Base-by-base conservation (phyloP, 116 monocot genomes). In the Papilionanthe hybrid region DNA sequence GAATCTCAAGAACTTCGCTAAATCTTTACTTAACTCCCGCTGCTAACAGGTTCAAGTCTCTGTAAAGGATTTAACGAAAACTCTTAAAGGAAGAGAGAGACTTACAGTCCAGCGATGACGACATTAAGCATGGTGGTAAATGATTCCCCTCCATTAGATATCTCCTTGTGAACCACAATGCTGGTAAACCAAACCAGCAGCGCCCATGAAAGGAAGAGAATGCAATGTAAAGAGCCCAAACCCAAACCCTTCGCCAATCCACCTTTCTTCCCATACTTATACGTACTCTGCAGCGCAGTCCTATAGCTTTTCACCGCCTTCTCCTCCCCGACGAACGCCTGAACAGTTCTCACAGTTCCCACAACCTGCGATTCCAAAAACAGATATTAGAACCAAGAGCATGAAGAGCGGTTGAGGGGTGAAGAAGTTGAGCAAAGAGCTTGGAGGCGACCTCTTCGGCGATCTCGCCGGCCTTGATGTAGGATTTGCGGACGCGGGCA, bases 41-140 rank as follows among this genome's bases (percentile, higher is more conserved):
- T 25, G 25, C 8, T 5, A 63, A 2, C 1, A 63, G 25, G 0
- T 63, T 23, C 22, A 23, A 45, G 22, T 23, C 12, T 15, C 4
- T 53, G 53, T 45, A 53, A 53, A 53, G 17, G 8, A 7, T 20
- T n/a, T 8, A 63, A 25, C 37, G 17, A 69, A 17, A 69, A 69
- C 69, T 15, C 3, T 28, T 37, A 23, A 77, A 55, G 19, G 13
- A 0, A 11, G 5, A 11, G 5, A 32, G 42, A 49, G 17, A 79
- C 88, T 90, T 72, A 92, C 92, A 92, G 82, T 72, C 92, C 92
- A 9, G 92, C 20, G 53, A 92, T 92, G 79, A 92, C 92, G 22
- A 92, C 92, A 80, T 92, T 92, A 60, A 92, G 90, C 90, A 92
- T 92, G 11, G 92, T 92, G 25, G 92, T 92, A 84, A 92, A 92